These are phyloP conservation scores for Oryza officinalis DNA, from an alignment of 176 grass and related monocot genomes.

Conservation along the genomic window DNA sequence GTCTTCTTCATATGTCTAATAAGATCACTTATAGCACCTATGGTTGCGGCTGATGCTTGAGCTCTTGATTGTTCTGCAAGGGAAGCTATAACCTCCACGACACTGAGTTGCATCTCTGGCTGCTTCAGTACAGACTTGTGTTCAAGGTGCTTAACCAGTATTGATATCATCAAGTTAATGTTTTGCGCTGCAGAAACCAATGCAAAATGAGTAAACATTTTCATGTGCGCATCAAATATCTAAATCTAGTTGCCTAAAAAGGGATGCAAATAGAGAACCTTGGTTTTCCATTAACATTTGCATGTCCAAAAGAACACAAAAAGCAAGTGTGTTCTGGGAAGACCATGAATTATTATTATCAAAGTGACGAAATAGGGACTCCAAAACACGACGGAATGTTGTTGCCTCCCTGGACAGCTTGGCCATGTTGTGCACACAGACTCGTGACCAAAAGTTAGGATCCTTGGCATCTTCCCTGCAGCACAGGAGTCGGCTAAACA, in stretches of 20 bases:
- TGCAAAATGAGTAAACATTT: constrained; percentile 28
- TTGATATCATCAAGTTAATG: constrained; percentile 75
- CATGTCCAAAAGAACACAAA: constrained; percentile 76
- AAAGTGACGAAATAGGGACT: constrained; percentile 81
- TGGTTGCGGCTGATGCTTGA: constrained; percentile 70
- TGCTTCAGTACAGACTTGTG: constrained; percentile 83
- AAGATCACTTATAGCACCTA: constrained; percentile 91
- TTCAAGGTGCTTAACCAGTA: constrained; percentile 92
- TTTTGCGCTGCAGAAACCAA: constrained; percentile 67
- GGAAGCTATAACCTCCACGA: constrained; percentile 69
- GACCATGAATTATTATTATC: constrained; percentile 73
- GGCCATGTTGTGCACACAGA: constrained; percentile 88
- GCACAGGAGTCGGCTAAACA: constrained; percentile 27
- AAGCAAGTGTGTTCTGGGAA: constrained; percentile 55
- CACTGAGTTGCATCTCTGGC: constrained; percentile 79
- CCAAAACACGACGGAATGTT: constrained; percentile 82
- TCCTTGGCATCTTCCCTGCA: constrained; percentile 72
- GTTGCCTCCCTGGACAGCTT: constrained; percentile 80
- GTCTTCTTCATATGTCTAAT: constrained; percentile 85
- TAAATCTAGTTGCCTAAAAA: not conserved
- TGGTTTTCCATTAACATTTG: constrained; percentile 76
- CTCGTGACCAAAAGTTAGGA: constrained; percentile 82
- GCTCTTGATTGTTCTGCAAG: constrained; percentile 77
- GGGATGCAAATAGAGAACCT: constrained; percentile 48
- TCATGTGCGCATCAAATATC: constrained; percentile 12